Evolutionary conservation across 768 basidiomycete genomes (phyloP).

Genomic region (Lactarius pseudohatsudake): DNA sequence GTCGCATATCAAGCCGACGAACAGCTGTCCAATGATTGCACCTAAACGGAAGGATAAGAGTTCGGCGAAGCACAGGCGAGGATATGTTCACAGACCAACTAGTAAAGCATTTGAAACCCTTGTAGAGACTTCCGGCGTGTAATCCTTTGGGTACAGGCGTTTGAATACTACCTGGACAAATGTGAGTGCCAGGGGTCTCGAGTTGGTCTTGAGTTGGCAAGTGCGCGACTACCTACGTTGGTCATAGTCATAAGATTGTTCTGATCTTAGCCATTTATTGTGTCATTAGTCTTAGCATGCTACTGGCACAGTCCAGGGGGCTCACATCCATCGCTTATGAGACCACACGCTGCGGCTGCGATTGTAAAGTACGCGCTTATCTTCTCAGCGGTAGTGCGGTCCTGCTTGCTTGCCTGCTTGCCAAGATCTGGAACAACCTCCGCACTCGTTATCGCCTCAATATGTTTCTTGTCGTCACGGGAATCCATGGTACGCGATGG

Average conservation of each 20-base stretch:
- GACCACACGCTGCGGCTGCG: slow-evolving; percentile 59
- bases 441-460: background rate
- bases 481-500: slow-evolving; percentile 6
- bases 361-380: slow-evolving; percentile 65
- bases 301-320: slow-evolving; percentile 14
- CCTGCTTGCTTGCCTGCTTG: slow-evolving; percentile 8
- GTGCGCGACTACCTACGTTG: slow-evolving; percentile 43
- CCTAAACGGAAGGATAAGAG: slow-evolving; percentile 39
- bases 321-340: slow-evolving; percentile 63
- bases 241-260: slow-evolving; percentile 72
- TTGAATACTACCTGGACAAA: slow-evolving; percentile 58
- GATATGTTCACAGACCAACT: slow-evolving; percentile 48
- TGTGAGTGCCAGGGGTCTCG: slow-evolving; percentile 23
- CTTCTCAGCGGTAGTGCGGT: slow-evolving; percentile 35
- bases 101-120: slow-evolving; percentile 69
- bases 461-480: slow-evolving; percentile 3
- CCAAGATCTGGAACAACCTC: slow-evolving; percentile 15
- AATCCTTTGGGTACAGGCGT: slow-evolving; percentile 58
- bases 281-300: slow-evolving; percentile 12
- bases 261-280: slow-evolving; percentile 45
- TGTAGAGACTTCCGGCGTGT: slow-evolving; percentile 62
- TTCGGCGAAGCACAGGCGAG: background rate
- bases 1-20: slow-evolving; percentile 71
- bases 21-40: slow-evolving; percentile 58
- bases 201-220: background rate